These are phyloP conservation scores for Boletus rubescentipes DNA, from an alignment of 768 basidiomycete species.

Conservation along the genomic window DNA sequence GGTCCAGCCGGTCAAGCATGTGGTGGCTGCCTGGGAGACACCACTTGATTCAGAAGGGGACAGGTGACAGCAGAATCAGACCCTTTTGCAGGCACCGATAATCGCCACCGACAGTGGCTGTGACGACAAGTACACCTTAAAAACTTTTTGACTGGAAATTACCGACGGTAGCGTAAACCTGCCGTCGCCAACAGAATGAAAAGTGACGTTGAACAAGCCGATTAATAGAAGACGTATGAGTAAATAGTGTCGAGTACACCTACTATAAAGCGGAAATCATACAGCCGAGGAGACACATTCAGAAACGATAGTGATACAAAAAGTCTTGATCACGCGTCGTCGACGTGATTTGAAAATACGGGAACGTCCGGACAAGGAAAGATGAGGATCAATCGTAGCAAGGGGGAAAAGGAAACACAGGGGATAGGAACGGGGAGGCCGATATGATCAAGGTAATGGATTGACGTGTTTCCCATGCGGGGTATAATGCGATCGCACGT, in stretches of 20 bases:
- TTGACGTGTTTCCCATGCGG: slow-evolving; percentile 48
- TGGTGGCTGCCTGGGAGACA: slow-evolving; percentile 8
- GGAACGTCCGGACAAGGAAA: slow-evolving; percentile 24
- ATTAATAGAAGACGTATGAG: slow-evolving; percentile 33
- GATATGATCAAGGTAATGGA: slow-evolving; percentile 43
- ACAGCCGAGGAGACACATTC: slow-evolving; percentile 22
- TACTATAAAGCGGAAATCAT: slow-evolving; percentile 31
- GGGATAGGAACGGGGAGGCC: slow-evolving; percentile 14
- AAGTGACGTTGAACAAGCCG: slow-evolving; percentile 18
- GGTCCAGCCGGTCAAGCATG: slow-evolving; percentile 5
- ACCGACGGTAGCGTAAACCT: slow-evolving; percentile 26
- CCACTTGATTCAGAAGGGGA: slow-evolving; percentile 3
- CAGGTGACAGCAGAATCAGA: slow-evolving; percentile 14
- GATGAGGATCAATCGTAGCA: slow-evolving; percentile 23
- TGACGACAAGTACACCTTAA: slow-evolving; percentile 30
- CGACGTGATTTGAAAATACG: slow-evolving; percentile 30
- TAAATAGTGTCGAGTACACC: slow-evolving; percentile 36
- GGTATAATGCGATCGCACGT: slow-evolving; percentile 38
- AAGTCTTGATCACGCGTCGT: slow-evolving; percentile 23
- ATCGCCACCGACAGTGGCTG: slow-evolving; percentile 31
- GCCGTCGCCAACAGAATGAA: slow-evolving; percentile 11
- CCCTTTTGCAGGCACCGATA: slow-evolving; percentile 11
- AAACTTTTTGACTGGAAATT: slow-evolving; percentile 26
- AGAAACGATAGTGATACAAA: slow-evolving; percentile 35
- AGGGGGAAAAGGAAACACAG: slow-evolving; percentile 16